These are phyloP conservation scores for Coelastrella sp. DNA, from an alignment of 139 green algal genomes.

Conservation along the genomic window DNA sequence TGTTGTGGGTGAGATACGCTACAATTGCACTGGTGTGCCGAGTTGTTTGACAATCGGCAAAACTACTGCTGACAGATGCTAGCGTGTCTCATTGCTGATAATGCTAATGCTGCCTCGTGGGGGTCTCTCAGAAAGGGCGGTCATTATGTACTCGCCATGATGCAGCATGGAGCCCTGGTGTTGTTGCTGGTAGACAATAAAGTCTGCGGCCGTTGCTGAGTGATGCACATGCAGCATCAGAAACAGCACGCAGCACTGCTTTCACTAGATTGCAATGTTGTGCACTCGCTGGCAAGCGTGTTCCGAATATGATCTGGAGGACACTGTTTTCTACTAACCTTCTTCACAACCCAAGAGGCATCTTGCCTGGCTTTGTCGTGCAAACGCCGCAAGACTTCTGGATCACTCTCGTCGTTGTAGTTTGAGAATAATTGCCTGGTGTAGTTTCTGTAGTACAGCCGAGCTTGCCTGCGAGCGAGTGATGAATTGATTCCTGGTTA, in stretches of 20 bases:
- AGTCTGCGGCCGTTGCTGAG: no score
- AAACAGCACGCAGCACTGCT: neutral
- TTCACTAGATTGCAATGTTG: neutral
- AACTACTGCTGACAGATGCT: no score
- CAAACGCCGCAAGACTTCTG: conserved; percentile 54
- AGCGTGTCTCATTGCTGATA: no score
- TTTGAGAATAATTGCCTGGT: conserved; percentile 51
- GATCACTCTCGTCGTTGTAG: conserved; percentile 57
- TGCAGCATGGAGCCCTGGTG: no score
- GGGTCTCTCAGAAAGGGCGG: no score
- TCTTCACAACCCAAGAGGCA: conserved; percentile 62
- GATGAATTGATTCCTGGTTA: neutral
- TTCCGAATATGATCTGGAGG: neutral
- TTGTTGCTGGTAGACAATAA: no score
- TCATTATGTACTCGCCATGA: no score
- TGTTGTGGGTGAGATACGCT: no score
- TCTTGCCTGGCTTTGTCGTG: conserved; percentile 48
- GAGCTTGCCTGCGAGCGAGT: conserved; percentile 27
- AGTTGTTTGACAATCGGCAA: no score
- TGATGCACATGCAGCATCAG: neutral
- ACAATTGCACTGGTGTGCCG: no score
- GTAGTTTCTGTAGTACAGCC: conserved; percentile 55
- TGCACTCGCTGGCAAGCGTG: neutral
- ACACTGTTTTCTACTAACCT: conserved; percentile 45
- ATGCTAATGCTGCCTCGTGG: no score